Evolutionary conservation across 1,139 yeast species (phyloP).

Genomic region (Pichia norvegensis): DNA sequence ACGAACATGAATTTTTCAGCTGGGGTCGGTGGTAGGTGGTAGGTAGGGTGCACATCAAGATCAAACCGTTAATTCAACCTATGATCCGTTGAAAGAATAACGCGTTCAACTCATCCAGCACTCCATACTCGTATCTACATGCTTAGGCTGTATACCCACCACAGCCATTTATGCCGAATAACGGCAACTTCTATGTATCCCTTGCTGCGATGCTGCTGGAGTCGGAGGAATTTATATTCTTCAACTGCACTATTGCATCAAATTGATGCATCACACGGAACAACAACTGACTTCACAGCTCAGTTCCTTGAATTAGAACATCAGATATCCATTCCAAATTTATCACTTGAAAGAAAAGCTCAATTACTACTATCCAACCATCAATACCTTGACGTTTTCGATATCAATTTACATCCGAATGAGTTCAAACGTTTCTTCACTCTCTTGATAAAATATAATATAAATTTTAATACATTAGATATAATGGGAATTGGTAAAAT

Average conservation of each 20-base stretch:
- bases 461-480: constrained; percentile 2
- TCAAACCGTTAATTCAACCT: too few relatives aligned
- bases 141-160: background rate
- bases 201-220: background rate
- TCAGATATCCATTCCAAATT: background rate
- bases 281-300: background rate
- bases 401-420: constrained; percentile 7
- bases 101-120: background rate
- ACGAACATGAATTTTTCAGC: too few relatives aligned
- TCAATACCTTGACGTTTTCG: constrained; percentile 2
- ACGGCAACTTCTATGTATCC: background rate
- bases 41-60: too few relatives aligned
- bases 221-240: background rate
- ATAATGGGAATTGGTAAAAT: constrained; percentile 11
- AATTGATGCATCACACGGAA: too few relatives aligned
- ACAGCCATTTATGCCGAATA: background rate
- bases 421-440: constrained; percentile 1
- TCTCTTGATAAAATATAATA: background rate
- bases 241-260: background rate
- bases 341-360: constrained; percentile 2
- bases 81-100: too few relatives aligned
- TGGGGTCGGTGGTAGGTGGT: too few relatives aligned
- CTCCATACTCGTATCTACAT: background rate
- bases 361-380: constrained; percentile 3
- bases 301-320: background rate